Percentiles rank a stretch among this genome's conserved stretches.
phyloP scores from a whole-genome alignment of 345 rosid genomes.

The Luvunga scandens region DNA sequence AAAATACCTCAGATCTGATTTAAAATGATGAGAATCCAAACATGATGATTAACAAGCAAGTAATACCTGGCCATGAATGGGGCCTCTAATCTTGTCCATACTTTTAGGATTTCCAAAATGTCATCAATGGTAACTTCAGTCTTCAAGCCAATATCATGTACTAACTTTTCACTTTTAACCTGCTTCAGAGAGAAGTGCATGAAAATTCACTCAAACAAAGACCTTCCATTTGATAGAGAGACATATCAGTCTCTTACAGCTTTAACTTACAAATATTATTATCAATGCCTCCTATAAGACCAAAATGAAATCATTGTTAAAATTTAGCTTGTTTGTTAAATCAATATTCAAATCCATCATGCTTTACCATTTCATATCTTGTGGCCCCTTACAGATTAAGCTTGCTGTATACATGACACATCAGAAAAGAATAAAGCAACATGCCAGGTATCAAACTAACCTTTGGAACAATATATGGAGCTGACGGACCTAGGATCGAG shows the following conservation, averaged over 20 bases:
- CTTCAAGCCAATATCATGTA: constrained; percentile 68
- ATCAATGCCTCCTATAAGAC: too few species aligned
- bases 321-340: not conserved
- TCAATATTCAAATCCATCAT: not conserved
- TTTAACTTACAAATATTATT: not conserved
- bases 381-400: not conserved
- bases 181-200: constrained; percentile 32
- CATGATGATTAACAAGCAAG: not conserved
- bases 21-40: not conserved
- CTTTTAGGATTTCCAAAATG: constrained; percentile 48
- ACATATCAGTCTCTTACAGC: not conserved
- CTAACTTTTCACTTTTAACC: constrained; percentile 63
- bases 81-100: constrained; percentile 49
- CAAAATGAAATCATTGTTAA: not conserved
- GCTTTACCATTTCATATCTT: not conserved
- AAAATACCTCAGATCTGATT: not conserved
- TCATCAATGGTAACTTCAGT: constrained; percentile 64
- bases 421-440: not conserved
- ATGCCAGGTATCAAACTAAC: constrained; percentile 38
- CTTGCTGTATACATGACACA: not conserved
- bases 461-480: constrained; percentile 90
- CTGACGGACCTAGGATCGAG: constrained; percentile 65
- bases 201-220: not conserved
- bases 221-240: not conserved
- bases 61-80: constrained; percentile 75